Percentiles rank a stretch among this genome's conserved stretches.
phyloP scores from a whole-genome alignment of 495 filamentous ascomycete genomes.

The Podospora australis region DNA sequence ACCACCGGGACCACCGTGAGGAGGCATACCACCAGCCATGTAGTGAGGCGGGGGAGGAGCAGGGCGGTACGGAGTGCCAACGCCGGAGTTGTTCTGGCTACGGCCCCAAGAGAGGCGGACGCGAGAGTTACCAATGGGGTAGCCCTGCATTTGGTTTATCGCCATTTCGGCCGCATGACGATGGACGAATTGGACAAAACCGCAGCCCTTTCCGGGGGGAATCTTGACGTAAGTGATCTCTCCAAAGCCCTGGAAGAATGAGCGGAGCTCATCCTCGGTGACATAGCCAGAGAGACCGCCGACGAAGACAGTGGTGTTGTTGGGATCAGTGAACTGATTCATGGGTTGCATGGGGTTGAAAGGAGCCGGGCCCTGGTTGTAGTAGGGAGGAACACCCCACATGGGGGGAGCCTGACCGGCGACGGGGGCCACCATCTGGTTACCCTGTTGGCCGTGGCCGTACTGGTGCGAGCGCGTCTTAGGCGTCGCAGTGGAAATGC shows the following conservation, averaged over 20 bases:
- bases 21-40: conserved; percentile 21
- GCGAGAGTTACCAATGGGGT: conserved; percentile 97
- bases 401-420: conserved; percentile 33
- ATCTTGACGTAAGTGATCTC: conserved; percentile 99
- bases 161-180: conserved; percentile 99
- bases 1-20: conserved; percentile 20
- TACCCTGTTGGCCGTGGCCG: conserved; percentile 25
- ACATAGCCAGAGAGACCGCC: conserved; percentile 97
- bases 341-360: conserved; percentile 70
- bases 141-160: conserved; percentile 99
- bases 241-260: conserved; percentile 99
- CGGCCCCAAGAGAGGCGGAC: conserved; percentile 96
- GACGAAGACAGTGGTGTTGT: conserved; percentile 99
- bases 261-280: conserved; percentile 97
- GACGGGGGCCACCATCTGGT: conserved; percentile 34
- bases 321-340: conserved; percentile 99
- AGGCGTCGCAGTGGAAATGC: conserved; percentile 94
- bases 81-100: conserved; percentile 98
- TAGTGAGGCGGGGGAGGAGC: conserved; percentile 88
- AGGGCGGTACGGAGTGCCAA: conserved; percentile 94
- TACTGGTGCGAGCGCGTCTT: conserved; percentile 59
- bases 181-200: conserved; percentile 99
- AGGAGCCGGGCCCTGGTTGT: conserved; percentile 22
- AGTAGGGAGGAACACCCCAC: conserved; percentile 33
- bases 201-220: conserved; percentile 96